phyloP scores from a whole-genome alignment of 2,329 filamentous ascomycete genomes.

The Aureobasidium namibiae region DNA sequence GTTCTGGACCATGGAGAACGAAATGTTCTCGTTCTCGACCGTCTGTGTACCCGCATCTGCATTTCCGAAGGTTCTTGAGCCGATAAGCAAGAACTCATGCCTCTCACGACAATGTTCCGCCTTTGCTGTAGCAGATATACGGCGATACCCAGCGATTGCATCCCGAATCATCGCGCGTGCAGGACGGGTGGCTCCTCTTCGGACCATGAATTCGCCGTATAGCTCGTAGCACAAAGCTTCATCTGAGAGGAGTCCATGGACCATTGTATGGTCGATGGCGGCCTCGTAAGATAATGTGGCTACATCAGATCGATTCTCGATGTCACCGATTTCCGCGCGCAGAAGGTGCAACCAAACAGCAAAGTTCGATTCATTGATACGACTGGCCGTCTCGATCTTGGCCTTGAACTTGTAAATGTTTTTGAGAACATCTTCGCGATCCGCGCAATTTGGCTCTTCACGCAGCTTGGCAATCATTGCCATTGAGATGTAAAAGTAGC shows the following conservation, averaged over 20 bases:
- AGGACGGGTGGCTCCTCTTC: conserved; percentile 56
- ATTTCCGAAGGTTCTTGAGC: conserved; percentile 51
- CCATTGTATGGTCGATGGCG: conserved; percentile 60
- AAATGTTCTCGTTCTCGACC: conserved; percentile 36
- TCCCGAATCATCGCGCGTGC: conserved; percentile 63
- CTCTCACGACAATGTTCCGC: conserved; percentile 60
- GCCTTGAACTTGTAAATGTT: conserved; percentile 49
- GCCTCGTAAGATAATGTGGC: conserved; percentile 61
- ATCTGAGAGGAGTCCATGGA: conserved; percentile 60
- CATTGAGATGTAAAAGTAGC: conserved; percentile 36
- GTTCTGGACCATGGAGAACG: conserved; percentile 37
- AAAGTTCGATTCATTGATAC: conserved; percentile 63
- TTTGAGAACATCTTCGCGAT: conserved; percentile 42
- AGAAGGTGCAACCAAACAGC: conserved; percentile 60
- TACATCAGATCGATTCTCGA: conserved; percentile 32
- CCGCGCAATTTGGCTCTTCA: conserved; percentile 27
- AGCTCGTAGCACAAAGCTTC: conserved; percentile 67
- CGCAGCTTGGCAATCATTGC: conserved; percentile 32
- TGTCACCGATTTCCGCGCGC: conserved; percentile 59
- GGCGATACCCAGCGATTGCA: conserved; percentile 58
- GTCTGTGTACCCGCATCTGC: conserved; percentile 62
- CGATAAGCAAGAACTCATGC: conserved; percentile 59
- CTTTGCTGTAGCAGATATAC: conserved; percentile 61
- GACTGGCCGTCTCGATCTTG: conserved; percentile 56
- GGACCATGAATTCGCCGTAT: conserved; percentile 62